These are phyloP conservation scores for Phytophthora colocasiae DNA, from an alignment of 352 stramenopile species.

Conservation along the genomic window DNA sequence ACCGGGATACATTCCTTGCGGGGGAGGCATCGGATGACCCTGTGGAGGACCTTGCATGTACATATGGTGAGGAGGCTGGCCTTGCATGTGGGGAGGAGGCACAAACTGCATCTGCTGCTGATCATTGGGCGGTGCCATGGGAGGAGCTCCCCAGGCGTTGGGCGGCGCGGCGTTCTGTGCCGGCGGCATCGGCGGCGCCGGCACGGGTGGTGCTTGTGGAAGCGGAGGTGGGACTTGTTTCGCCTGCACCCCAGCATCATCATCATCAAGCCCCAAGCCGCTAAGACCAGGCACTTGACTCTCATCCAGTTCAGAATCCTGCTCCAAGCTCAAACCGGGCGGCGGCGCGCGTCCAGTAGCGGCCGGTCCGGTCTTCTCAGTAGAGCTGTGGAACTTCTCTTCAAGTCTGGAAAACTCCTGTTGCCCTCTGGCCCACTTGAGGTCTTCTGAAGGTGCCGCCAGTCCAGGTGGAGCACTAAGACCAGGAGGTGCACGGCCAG, in stretches of 20 bases:
- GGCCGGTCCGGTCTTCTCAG: slow-evolving; percentile 2
- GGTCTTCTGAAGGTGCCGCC: slow-evolving; percentile 63
- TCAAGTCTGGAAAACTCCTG: slow-evolving; percentile 75
- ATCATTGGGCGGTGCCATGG: slow-evolving; percentile 22
- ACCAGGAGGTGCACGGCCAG: slow-evolving; percentile 47
- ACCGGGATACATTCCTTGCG: slow-evolving; percentile 47
- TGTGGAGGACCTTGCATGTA: slow-evolving; percentile 49
- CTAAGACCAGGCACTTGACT: slow-evolving; percentile 71
- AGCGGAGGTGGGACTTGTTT: slow-evolving; percentile 32
- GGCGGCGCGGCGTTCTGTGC: slow-evolving; percentile 23
- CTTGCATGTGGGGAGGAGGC: slow-evolving; percentile 45
- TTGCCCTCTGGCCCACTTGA: slow-evolving; percentile 84
- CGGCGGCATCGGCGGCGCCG: slow-evolving; percentile 33
- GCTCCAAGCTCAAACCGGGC: slow-evolving; percentile 35
- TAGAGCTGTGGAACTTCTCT: slow-evolving; percentile 46
- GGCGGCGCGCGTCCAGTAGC: slow-evolving; percentile 13
- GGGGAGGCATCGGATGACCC: slow-evolving; percentile 30
- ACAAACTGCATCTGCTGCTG: slow-evolving; percentile 38
- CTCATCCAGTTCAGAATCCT: slow-evolving; percentile 68
- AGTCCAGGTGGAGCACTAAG: slow-evolving; percentile 68
- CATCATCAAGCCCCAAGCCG: slow-evolving; percentile 76
- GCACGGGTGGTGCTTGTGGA: slow-evolving; percentile 35
- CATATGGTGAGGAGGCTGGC: slow-evolving; percentile 33
- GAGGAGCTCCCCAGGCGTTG: slow-evolving; percentile 44
- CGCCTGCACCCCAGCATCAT: slow-evolving; percentile 42